Base-by-base conservation (phyloP, 1,284 basidiomycete genomes). In the Rhodotorula sp. region DNA sequence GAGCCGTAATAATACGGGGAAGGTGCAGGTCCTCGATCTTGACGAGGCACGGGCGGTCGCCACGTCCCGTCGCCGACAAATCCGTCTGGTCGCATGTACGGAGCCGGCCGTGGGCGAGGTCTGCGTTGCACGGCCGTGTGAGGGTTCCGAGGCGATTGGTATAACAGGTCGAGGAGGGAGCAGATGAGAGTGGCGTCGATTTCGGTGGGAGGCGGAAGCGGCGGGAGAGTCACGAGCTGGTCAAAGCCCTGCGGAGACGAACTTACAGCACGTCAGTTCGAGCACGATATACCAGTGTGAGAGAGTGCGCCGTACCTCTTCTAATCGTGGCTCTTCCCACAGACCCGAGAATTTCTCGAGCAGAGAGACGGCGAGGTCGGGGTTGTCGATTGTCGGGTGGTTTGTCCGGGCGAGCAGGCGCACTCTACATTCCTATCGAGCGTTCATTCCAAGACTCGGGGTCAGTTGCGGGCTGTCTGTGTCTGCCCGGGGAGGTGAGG, bases 351-450 rank as follows among this genome's bases (percentile, higher is more conserved):
- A 77, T 57, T 71, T 72, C 24, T 74, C 72, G 26, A 77, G 71
- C 8, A 78, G 66, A 5, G 66, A n/a, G 46, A 73, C 42, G 1
- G 73, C 77, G 44, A 76, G 74, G 4, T 68, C 58, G 7, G 77
- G 65, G n/a, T 74, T 63, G 46, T 70, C 71, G 42, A 78, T 70
- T 0, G 76, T 78, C 30, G 77, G 76, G 48, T 78, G 77, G 26
- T 72, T 51, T 6, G 55, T 42, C 6, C 75, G 62, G 1, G 62
- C 46, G 20, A 63, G 48, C 8, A 77, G 62, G 1, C 77, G 68
- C 7, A 67, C 59, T 10, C 67, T 67, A 60, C 73, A 76, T 42
- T 66, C 71, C 76, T 76, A 53, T 14, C 6, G 8, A 10, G 0
- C 10, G 17, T 7, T 22, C 8, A 1, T 10, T 12, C 37, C 1